phyloP scores from a whole-genome alignment of 257 asterid genomes.

The Rauvolfia tetraphylla region DNA sequence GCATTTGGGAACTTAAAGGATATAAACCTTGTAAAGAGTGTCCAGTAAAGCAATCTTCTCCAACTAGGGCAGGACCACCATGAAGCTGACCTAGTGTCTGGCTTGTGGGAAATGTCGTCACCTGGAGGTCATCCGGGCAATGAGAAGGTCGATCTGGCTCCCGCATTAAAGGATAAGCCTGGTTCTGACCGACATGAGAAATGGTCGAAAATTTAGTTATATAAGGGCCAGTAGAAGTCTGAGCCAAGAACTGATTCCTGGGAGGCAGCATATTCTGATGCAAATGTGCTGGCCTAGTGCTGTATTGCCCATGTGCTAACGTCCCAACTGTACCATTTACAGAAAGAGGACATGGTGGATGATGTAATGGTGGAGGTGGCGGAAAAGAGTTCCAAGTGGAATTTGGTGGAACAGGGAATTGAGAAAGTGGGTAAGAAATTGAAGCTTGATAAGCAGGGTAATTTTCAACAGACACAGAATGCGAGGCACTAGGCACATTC shows the following conservation, averaged over 20 bases:
- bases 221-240: slow-evolving; percentile 35
- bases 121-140: slow-evolving; percentile 30
- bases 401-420: slow-evolving; percentile 41
- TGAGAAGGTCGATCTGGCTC: slow-evolving; percentile 36
- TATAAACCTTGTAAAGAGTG: slow-evolving; percentile 29
- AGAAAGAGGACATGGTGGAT: slow-evolving; percentile 32
- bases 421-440: slow-evolving; percentile 46
- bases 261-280: slow-evolving; percentile 44
- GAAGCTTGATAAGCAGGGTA: slow-evolving; percentile 48
- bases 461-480: slow-evolving; percentile 29
- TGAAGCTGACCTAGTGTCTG: slow-evolving; percentile 31
- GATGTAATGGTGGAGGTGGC: slow-evolving; percentile 42
- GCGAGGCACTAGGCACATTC: slow-evolving; percentile 37
- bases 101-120: slow-evolving; percentile 35
- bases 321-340: slow-evolving; percentile 17
- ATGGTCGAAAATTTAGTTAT: slow-evolving; percentile 36
- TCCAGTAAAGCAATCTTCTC: slow-evolving; percentile 32
- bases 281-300: slow-evolving; percentile 34
- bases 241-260: slow-evolving; percentile 37
- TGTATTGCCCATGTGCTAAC: slow-evolving; percentile 27
- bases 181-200: slow-evolving; percentile 44
- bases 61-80: slow-evolving; percentile 28
- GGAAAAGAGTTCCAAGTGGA: slow-evolving; percentile 48
- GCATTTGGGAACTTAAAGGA: slow-evolving; percentile 32
- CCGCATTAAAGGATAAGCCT: slow-evolving; percentile 30